phyloP scores from a whole-genome alignment of 768 basidiomycete genomes.

The Hericium rajendrae region DNA sequence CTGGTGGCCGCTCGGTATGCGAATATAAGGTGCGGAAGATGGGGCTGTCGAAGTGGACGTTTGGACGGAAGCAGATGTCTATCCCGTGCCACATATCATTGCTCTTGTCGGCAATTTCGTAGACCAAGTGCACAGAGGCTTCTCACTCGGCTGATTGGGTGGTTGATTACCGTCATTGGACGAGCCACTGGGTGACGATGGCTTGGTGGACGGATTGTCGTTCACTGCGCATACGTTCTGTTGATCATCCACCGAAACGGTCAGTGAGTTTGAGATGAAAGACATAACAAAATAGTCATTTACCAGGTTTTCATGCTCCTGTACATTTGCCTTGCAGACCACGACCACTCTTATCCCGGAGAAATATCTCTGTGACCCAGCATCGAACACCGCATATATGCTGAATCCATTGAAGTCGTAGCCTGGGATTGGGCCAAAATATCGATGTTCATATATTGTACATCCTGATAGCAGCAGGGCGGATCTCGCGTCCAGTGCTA shows the following conservation, averaged over 20 bases:
- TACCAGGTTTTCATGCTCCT: background rate
- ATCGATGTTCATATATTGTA: background rate
- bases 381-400: background rate
- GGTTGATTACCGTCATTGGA: background rate
- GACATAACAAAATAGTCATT: background rate
- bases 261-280: background rate
- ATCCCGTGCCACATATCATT: background rate
- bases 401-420: background rate
- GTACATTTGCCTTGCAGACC: background rate
- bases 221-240: background rate
- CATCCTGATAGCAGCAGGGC: background rate
- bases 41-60: background rate
- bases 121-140: background rate
- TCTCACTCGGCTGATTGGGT: background rate
- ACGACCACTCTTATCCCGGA: background rate
- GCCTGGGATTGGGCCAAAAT: background rate
- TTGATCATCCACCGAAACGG: background rate
- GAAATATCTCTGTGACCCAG: background rate
- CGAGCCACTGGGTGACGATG: background rate
- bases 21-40: background rate
- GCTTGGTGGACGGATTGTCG: background rate
- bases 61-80: background rate
- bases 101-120: background rate
- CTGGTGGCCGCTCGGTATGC: background rate
- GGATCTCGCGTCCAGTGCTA: no score